These are phyloP conservation scores for Trichoderma sp. DNA, from an alignment of 2,329 filamentous ascomycete species.

Conservation along the genomic window DNA sequence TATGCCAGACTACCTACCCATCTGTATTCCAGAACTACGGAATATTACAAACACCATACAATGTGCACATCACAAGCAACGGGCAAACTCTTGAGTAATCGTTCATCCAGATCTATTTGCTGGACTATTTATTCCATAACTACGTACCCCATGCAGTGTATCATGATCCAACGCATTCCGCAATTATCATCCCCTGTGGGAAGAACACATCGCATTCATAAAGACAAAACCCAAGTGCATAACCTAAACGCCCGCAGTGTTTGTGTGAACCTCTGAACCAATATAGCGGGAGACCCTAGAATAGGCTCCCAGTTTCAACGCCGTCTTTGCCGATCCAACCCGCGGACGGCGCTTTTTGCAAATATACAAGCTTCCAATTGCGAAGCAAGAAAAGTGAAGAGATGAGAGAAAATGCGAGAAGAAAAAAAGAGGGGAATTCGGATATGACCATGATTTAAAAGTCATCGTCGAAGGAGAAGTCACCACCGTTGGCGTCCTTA, in stretches of 20 bases:
- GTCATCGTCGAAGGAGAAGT: constrained; percentile 94
- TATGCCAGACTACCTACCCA: neutral
- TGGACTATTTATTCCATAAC: constrained; percentile 13
- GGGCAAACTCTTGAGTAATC: neutral
- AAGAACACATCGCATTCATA: neutral
- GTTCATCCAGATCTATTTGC: constrained; percentile 15
- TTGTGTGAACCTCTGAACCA: constrained; percentile 15
- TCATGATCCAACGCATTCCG: constrained; percentile 23
- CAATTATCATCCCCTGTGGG: constrained; percentile 12
- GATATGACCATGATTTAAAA: constrained; percentile 62
- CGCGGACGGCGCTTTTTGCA: constrained; percentile 15
- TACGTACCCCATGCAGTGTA: constrained; percentile 21
- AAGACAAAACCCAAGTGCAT: neutral
- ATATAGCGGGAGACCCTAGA: neutral
- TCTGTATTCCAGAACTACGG: neutral
- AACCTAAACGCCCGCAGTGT: constrained; percentile 24
- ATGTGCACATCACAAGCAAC: neutral
- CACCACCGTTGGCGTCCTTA: constrained; percentile 62
- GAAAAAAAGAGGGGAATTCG: constrained; percentile 21
- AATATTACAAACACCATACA: constrained; percentile 2
- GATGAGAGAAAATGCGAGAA: neutral
- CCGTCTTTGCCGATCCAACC: constrained; percentile 19
- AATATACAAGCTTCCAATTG: constrained; percentile 14
- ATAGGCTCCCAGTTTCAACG: neutral
- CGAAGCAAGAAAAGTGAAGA: neutral